Evolutionary conservation across 768 basidiomycete genomes (phyloP).

Genomic region (Neoboletus magnificus): DNA sequence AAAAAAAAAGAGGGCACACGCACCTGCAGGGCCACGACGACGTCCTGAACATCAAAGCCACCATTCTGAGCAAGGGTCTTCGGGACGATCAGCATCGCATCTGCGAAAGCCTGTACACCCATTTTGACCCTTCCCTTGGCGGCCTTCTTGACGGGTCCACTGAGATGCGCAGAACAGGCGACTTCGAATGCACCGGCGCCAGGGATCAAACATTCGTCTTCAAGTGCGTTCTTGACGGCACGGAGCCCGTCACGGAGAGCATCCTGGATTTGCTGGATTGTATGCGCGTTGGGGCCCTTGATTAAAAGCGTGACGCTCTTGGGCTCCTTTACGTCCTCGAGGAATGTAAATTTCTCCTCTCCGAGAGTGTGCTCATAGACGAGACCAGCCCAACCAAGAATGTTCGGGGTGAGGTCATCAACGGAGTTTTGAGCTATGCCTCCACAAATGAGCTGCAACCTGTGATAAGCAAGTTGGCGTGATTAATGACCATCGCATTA

Average conservation of each 20-base stretch:
- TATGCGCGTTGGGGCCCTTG: slow-evolving; percentile 97
- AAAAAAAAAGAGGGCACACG: slow-evolving; percentile 17
- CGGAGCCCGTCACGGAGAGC: slow-evolving; percentile 96
- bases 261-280: slow-evolving; percentile 94
- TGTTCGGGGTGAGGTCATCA: slow-evolving; percentile 87
- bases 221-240: slow-evolving; percentile 94
- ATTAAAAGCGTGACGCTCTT: slow-evolving; percentile 94
- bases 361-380: slow-evolving; percentile 99
- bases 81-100: slow-evolving; percentile 90
- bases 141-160: slow-evolving; percentile 71
- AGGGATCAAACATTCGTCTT: slow-evolving; percentile 84
- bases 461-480: slow-evolving; percentile 31
- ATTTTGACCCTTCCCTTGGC: slow-evolving; percentile 96
- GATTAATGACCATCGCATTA: slow-evolving; percentile 29
- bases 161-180: slow-evolving; percentile 82
- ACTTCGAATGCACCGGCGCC: slow-evolving; percentile 99
- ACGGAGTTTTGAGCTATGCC: slow-evolving; percentile 97
- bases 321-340: slow-evolving; percentile 94
- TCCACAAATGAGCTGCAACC: slow-evolving; percentile 90
- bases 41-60: slow-evolving; percentile 95
- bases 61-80: slow-evolving; percentile 96
- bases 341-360: slow-evolving; percentile 97
- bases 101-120: slow-evolving; percentile 96
- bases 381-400: slow-evolving; percentile 95
- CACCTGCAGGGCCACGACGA: slow-evolving; percentile 87